Percentiles rank a stretch among this genome's conserved stretches.
Evolutionary conservation across 768 basidiomycete species (phyloP).

Genomic region (Collybia sp.): DNA sequence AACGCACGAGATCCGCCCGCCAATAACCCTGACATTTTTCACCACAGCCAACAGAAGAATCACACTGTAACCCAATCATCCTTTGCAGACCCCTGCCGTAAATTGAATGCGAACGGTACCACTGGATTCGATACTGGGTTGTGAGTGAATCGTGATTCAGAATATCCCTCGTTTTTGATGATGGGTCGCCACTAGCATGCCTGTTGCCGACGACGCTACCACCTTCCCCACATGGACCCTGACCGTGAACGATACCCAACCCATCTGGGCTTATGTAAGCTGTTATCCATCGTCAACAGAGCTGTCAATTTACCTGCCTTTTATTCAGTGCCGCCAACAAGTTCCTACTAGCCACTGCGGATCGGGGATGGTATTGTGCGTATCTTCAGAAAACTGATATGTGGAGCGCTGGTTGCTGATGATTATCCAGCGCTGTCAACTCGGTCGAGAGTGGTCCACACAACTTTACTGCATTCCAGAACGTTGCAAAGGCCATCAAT

Average conservation of each 20-base stretch:
- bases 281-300: neutral
- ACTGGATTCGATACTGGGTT: conserved; percentile 56
- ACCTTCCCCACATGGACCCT: conserved; percentile 51
- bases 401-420: neutral
- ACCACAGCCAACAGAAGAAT: conserved; percentile 55
- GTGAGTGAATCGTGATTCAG: conserved; percentile 25
- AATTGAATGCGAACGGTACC: conserved; percentile 30
- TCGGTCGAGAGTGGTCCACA: conserved; percentile 41
- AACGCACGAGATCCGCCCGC: no score
- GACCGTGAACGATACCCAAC: conserved; percentile 53
- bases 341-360: conserved; percentile 38
- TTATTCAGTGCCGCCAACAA: conserved; percentile 34
- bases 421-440: conserved; percentile 44
- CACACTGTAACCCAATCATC: conserved; percentile 62
- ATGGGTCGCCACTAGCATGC: conserved; percentile 17
- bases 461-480: conserved; percentile 54
- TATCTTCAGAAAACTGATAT: conserved; percentile 1
- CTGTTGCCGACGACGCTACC: conserved; percentile 38
- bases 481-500: conserved; percentile 48
- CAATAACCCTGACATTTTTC: neutral
- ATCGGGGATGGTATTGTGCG: conserved; percentile 52
- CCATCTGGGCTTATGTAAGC: conserved; percentile 54
- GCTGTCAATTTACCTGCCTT: conserved; percentile 3
- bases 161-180: neutral
- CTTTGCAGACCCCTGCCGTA: conserved; percentile 55